Conservation (phyloP, 2,329 filamentous ascomycete species). For the Thelonectria discophora region DNA sequence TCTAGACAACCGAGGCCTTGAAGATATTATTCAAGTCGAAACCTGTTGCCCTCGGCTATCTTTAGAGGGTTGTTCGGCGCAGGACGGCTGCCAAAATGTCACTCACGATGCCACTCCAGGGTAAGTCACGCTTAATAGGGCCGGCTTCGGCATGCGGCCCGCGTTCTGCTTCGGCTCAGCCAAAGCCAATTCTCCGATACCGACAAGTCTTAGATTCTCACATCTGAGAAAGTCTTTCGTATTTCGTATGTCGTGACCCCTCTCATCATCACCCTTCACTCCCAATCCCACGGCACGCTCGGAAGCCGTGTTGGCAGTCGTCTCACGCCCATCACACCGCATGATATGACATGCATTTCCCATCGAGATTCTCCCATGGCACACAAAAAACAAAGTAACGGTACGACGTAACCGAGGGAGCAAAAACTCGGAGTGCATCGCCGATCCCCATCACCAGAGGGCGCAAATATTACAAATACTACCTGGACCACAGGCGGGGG, state of each 20-base stretch:
- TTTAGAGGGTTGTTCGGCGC: too few species aligned
- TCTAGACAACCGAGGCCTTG: too few species aligned
- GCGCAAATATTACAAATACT: slow-evolving; percentile 13
- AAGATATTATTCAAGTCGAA: too few species aligned
- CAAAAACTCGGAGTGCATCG: slow-evolving; percentile 3
- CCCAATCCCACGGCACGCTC: background rate
- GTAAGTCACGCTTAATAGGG: background rate
- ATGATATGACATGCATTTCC: background rate
- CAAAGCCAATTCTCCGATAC: too few species aligned
- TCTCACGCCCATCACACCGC: background rate
- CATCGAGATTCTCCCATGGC: background rate
- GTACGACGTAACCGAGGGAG: slow-evolving; percentile 5
- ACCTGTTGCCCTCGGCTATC: too few species aligned
- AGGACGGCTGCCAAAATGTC: too few species aligned
- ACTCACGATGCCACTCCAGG: background rate
- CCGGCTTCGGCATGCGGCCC: background rate
- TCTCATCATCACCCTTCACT: background rate
- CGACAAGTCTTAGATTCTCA: background rate
- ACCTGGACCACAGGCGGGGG: background rate
- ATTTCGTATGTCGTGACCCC: background rate
- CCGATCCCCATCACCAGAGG: background rate
- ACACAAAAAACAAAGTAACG: too few species aligned
- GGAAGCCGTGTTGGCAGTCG: background rate
- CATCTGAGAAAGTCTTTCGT: background rate
- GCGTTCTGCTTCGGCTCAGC: background rate